Conservation (phyloP, 1,284 basidiomycete species). For the Ceratobasidium sp. region DNA sequence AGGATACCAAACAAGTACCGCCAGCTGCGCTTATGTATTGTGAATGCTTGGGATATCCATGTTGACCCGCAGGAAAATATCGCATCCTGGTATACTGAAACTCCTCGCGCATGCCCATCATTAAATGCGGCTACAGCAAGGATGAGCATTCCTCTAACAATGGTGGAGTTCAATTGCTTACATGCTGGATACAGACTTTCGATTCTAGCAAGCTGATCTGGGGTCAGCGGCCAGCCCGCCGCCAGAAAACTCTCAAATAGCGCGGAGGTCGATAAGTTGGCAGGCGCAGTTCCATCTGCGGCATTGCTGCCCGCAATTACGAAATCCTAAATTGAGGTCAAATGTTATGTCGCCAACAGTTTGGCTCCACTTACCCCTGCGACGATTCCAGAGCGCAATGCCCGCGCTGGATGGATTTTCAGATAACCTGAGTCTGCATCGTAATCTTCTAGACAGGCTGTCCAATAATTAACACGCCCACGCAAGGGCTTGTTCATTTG, state of each 20-base stretch:
- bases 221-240: constrained; percentile 15
- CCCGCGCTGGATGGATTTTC: constrained; percentile 23
- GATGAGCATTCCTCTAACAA: too few species aligned
- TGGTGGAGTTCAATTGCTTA: neutral
- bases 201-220: neutral
- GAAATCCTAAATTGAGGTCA: neutral
- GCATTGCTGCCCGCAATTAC: constrained; percentile 31
- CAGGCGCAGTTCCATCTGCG: constrained; percentile 15
- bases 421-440: neutral
- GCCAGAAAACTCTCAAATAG: constrained; percentile 24
- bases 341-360: neutral
- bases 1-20: constrained; percentile 37
- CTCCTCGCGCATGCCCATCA: constrained; percentile 27
- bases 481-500: constrained; percentile 28
- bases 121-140: neutral
- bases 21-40: constrained; percentile 3
- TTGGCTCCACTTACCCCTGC: constrained; percentile 16
- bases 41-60: constrained; percentile 5
- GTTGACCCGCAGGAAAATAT: constrained; percentile 29
- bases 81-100: constrained; percentile 24
- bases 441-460: constrained; percentile 14
- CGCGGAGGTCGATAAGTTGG: constrained; percentile 22
- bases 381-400: constrained; percentile 1
- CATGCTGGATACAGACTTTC: constrained; percentile 3
- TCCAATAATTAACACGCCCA: constrained; percentile 28